Evolutionary conservation across 139 green algal genomes (phyloP).

Genomic region (Micractinium conductrix): DNA sequence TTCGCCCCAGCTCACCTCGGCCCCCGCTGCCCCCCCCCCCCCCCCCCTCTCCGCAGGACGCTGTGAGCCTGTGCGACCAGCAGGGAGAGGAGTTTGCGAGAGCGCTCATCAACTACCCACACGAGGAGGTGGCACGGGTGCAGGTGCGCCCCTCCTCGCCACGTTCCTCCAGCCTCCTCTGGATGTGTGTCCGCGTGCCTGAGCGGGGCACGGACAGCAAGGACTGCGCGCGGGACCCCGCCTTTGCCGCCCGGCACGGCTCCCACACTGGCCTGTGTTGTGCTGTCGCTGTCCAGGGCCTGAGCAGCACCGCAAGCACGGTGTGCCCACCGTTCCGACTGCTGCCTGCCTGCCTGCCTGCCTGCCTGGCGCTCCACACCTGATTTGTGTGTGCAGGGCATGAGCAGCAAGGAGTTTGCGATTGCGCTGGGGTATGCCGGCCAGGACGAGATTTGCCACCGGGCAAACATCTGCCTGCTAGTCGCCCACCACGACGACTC

Average conservation of each 20-base stretch:
- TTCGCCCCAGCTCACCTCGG: too few relatives aligned
- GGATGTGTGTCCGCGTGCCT: too few relatives aligned
- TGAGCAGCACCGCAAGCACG: too few relatives aligned
- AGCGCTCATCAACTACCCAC: conserved; percentile 84
- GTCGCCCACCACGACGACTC: conserved; percentile 28
- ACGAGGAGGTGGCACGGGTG: conserved; percentile 49
- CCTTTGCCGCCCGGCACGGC: too few relatives aligned
- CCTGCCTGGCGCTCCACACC: too few relatives aligned
- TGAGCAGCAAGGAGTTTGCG: conserved; percentile 48
- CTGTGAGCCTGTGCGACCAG: conserved; percentile 74
- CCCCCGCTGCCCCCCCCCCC: too few relatives aligned
- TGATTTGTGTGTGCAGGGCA: conserved; percentile 32
- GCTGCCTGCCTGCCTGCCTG: neutral
- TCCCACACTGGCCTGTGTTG: too few relatives aligned
- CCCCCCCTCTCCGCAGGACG: conserved; percentile 56
- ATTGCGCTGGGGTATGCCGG: conserved; percentile 61
- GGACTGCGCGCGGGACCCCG: too few relatives aligned
- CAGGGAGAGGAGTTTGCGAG: conserved; percentile 82
- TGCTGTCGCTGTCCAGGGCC: too few relatives aligned
- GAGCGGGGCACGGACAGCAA: too few relatives aligned
- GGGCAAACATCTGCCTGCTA: conserved; percentile 68
- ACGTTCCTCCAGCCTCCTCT: too few relatives aligned
- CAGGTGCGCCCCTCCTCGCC: too few relatives aligned
- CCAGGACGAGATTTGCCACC: conserved; percentile 70
- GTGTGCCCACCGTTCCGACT: neutral